Base-by-base conservation (phyloP, 441 rosid species). In the California macrophylla region DNA sequence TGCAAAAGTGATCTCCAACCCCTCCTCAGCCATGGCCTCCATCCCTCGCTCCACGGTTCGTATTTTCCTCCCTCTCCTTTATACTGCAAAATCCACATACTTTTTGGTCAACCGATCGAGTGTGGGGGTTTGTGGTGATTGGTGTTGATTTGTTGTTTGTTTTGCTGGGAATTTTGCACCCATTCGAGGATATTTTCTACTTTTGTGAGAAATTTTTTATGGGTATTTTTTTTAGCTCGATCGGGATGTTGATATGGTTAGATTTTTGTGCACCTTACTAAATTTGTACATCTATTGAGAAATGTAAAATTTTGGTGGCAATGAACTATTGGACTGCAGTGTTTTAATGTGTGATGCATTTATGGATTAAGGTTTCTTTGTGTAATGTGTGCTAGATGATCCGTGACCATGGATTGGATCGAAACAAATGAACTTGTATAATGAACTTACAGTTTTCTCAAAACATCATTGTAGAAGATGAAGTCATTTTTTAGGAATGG, bases 1-100 rank as follows among this genome's bases (percentile, higher is more conserved):
- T 87, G 92, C 89, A 86, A 62, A 80, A n/a, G 4, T 85, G 78
- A 86, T 93, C 83, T 81, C 85, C 64, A 89, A 82, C 73, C 89
- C 93, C 67, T 93, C 98, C 66, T 87, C 82, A 68, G 85, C 90
- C 64, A 83, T 87, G 92, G 82, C 98, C 72, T 83, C 89, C 82
- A 71, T 90, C 72, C 82, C 89, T 75, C 79, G 91, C 78, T 78
- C 94, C 25, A 84, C 81, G 92, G 96, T 93, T 71, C 68, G 75
- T 75, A 12, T 34, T 34, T 73, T 38, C 52, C 20, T 45, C 15
- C 6, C 18, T 0, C 6, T 36, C 9, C 42, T 23, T 68, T 13
- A 38, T 13, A n/a, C 6, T 21, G 24, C 56, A n/a, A 29, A 50
- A 25, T 8, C 15, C 24, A 7, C 3, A 3, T 2, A 3, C 8